Conservation (phyloP, 1,284 basidiomycete species). For the Tylopilus sp. region DNA sequence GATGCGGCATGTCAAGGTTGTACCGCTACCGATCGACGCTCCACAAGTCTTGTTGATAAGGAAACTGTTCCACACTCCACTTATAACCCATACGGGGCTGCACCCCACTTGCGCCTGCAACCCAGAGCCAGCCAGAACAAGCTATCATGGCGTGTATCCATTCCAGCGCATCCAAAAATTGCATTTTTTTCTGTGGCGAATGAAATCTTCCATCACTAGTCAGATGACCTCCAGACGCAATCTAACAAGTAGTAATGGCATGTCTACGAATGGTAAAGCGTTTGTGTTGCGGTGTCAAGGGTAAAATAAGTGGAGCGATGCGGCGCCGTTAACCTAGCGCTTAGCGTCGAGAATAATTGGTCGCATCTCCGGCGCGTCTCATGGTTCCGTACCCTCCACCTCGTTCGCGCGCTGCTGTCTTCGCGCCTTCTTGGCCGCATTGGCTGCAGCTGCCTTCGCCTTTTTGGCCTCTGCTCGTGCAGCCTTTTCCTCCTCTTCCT, state of each 20-base stretch:
- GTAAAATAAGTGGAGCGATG: constrained; percentile 6
- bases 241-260: constrained; percentile 4
- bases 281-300: background rate
- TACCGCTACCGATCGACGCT: constrained; percentile 20
- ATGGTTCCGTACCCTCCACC: constrained; percentile 16
- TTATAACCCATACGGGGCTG: constrained; percentile 9
- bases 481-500: constrained; percentile 34
- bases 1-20: constrained; percentile 24
- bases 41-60: constrained; percentile 16
- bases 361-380: background rate
- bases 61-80: constrained; percentile 5
- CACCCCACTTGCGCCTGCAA: background rate
- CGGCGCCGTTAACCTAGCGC: background rate
- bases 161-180: constrained; percentile 7
- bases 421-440: constrained; percentile 89
- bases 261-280: constrained; percentile 3
- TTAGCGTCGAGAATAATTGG: background rate
- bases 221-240: constrained; percentile 1
- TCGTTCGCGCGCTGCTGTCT: constrained; percentile 30
- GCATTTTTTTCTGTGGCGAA: background rate
- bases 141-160: background rate
- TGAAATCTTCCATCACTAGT: background rate
- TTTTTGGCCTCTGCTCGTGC: constrained; percentile 81
- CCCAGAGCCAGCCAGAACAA: constrained; percentile 8
- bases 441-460: constrained; percentile 76